phyloP scores from a whole-genome alignment of 2,329 filamentous ascomycete genomes.

The Fusarium chuoi region DNA sequence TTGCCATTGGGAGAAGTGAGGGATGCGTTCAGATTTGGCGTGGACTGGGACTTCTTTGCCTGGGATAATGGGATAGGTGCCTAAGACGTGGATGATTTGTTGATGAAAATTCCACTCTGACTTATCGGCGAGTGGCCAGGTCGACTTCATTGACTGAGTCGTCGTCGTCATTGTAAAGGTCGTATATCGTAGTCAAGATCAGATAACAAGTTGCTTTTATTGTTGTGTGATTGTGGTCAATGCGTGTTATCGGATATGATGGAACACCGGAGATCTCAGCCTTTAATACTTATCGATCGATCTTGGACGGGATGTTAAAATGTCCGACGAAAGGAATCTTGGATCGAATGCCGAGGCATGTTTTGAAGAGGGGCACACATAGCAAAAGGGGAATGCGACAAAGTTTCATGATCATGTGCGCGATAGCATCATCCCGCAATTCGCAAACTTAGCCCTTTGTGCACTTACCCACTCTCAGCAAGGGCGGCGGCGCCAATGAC shows the following conservation, averaged over 20 bases:
- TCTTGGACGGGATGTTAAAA: too few species aligned
- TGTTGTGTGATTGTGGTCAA: background rate
- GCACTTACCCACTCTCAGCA: background rate
- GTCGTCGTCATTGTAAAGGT: background rate
- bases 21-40: background rate
- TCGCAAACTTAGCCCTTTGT: slow-evolving; percentile 2
- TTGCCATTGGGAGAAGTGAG: background rate
- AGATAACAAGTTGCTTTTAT: background rate
- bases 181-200: background rate
- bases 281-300: background rate
- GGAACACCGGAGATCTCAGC: background rate
- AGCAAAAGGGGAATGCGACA: background rate
- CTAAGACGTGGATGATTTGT: background rate
- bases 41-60: background rate
- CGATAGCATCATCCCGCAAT: background rate
- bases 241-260: background rate
- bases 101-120: background rate
- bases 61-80: background rate
- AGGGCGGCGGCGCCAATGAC: background rate
- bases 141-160: background rate
- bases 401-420: background rate
- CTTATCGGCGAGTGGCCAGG: background rate
- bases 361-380: background rate
- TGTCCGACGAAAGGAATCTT: too few species aligned
- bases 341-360: background rate